Conservation (phyloP, 441 rosid species). For the Croton setiger region DNA sequence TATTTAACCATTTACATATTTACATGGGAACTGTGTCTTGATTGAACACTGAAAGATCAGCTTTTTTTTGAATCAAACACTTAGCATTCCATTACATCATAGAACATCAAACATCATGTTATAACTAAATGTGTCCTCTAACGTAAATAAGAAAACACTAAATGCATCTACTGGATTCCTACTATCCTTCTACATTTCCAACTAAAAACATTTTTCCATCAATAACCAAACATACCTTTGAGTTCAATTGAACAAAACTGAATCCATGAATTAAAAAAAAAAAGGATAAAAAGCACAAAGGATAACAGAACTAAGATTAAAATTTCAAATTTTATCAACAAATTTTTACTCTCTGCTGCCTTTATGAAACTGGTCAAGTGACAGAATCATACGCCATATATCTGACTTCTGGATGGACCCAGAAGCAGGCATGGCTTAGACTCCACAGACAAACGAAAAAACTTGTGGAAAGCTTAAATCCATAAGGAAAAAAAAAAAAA, state of each 20-base stretch:
- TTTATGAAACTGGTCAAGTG: conserved; percentile 81
- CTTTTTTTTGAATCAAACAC: neutral
- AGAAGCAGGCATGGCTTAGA: conserved; percentile 51
- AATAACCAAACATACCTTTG: neutral
- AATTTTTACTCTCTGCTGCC: conserved; percentile 80
- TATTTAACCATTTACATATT: too few species aligned
- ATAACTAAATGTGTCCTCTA: neutral
- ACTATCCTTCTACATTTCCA: neutral
- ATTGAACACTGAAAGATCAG: neutral
- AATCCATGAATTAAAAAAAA: neutral
- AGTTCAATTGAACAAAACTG: too few species aligned
- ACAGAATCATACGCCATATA: conserved; percentile 75
- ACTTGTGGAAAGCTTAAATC: too few species aligned
- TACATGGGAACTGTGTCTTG: too few species aligned
- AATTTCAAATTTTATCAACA: neutral
- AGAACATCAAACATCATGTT: neutral
- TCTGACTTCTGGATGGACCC: conserved; percentile 62
- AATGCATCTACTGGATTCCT: neutral
- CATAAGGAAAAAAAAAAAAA: too few species aligned
- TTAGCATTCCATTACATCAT: neutral
- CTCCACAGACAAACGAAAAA: conserved; percentile 41
- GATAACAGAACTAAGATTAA: too few species aligned
- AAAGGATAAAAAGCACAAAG: neutral
- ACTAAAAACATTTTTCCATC: neutral
- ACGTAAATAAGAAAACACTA: neutral